Conservation (phyloP, 2,329 filamentous ascomycete species). For the Arthrobotrys sinensis region DNA sequence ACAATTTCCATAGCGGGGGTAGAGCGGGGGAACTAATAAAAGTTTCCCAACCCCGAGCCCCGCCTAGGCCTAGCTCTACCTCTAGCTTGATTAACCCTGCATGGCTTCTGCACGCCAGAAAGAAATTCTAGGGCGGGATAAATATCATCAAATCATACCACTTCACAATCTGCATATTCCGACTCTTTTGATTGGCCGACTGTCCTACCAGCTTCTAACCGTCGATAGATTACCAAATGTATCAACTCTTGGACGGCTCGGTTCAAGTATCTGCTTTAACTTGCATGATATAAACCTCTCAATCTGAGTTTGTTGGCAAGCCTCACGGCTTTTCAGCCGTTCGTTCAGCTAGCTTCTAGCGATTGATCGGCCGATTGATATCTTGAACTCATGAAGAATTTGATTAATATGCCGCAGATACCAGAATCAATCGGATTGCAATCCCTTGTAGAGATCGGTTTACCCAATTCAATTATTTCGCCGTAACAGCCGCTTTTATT, state of each 20-base stretch:
- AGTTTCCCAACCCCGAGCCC: not conserved
- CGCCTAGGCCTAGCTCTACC: not conserved
- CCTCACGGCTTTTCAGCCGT: not conserved
- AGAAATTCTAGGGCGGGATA: not conserved
- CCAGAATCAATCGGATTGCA: not conserved
- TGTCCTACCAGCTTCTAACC: not conserved
- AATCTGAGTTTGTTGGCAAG: not conserved
- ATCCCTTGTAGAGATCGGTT: not conserved
- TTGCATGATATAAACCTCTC: not conserved
- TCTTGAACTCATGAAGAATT: not conserved
- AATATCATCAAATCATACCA: slow-evolving; percentile 7
- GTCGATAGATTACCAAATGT: not conserved
- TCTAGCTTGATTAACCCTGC: not conserved
- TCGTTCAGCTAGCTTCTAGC: not conserved
- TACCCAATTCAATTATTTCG: too few relatives aligned
- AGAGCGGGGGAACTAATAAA: not conserved
- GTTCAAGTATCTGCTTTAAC: not conserved
- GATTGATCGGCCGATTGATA: not conserved
- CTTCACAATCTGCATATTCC: not conserved
- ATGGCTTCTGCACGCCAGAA: slow-evolving; percentile 5
- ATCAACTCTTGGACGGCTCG: not conserved
- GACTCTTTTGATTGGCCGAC: not conserved
- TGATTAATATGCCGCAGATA: slow-evolving; percentile 6
- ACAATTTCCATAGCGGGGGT: not conserved
- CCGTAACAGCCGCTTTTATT: too few relatives aligned